Base-by-base conservation (phyloP, 2,329 filamentous ascomycete species). In the Diaporthe sp. region DNA sequence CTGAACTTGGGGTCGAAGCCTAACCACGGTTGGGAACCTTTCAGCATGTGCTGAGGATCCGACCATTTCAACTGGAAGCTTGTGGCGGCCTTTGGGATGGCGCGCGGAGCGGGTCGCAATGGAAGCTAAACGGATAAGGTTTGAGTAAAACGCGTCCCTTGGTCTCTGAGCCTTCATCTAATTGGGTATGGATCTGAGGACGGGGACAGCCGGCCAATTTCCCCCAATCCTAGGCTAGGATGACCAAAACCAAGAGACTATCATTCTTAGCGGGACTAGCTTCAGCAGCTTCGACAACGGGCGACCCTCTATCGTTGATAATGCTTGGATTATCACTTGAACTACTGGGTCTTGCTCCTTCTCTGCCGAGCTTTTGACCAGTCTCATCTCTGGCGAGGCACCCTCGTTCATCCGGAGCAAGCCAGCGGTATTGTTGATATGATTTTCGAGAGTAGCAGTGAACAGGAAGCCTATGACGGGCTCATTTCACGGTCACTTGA, bases 91-190 rank as follows among this genome's bases (percentile, higher is more conserved):
- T 39, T 70, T 63, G 17, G 7, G 47, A 42, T 55, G 65, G n/a
- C 65, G 65, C 65, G 34, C 65, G 65, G 65, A 55, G 49, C 65
- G 65, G 65, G 47, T 25, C 65, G 65, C 47, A 42, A 42, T 55
- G 49, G 34, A n/a, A 70, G 49, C 49, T 55, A 55, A 22, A 12
- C 25, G 15, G 34, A 22, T 55, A 70, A 31, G n/a, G 65, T 70
- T 70, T 55, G 34, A 15, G 47, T 55, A 53, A 70, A 53, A 70
- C 65, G 25, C 1, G 44, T 20, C 65, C 65, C 65, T 70, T 53
- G 44, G 22, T 53, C n/a, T 20, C 28, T 20, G n/a, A 15, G 47
- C n/a, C 65, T 28, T 25, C n/a, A 13, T 55, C 47, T 42, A 17
- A 55, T 68, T 68, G 65, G 47, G 13, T 25, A 25, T 34, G 7